A percentile compares a stretch with the other conserved stretches of the same genome.
Conservation (phyloP, 1,284 basidiomycete genomes). For the Vanrija sp. region DNA sequence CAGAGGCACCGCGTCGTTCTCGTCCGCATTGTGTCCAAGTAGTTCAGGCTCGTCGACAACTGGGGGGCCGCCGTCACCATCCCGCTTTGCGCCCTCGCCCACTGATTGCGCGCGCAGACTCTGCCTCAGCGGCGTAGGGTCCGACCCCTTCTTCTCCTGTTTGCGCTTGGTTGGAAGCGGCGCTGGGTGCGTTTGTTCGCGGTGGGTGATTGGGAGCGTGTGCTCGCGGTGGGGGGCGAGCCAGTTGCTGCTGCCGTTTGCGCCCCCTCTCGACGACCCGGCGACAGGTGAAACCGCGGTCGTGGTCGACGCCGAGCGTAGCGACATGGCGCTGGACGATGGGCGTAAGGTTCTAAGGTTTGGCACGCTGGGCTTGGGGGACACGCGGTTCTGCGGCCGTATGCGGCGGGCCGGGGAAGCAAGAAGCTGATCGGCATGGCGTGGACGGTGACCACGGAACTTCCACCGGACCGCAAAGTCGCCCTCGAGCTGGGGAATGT, state of each 20-base stretch:
- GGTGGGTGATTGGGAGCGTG: background rate
- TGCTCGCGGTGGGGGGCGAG: background rate
- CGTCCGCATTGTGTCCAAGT: background rate
- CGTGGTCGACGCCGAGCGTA: background rate
- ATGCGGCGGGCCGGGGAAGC: background rate
- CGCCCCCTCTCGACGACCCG: background rate
- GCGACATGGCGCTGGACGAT: background rate
- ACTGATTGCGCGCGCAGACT: constrained; percentile 4
- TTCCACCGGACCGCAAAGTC: constrained; percentile 39
- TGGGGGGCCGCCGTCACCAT: background rate
- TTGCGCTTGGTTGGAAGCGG: background rate
- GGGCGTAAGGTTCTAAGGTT: background rate
- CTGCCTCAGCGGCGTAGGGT: constrained; percentile 27
- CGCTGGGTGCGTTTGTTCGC: background rate
- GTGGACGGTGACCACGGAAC: constrained; percentile 35
- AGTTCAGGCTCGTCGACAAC: constrained; percentile 8
- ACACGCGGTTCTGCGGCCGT: constrained; percentile 1
- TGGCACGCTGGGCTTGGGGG: background rate
- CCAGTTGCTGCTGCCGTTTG: background rate
- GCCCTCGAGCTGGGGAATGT: constrained; percentile 41
- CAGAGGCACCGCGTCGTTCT: too few relatives aligned
- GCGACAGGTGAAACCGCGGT: background rate
- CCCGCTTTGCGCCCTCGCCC: background rate
- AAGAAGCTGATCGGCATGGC: constrained; percentile 10
- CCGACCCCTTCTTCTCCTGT: constrained; percentile 20